Base-by-base conservation (phyloP, 495 filamentous ascomycete genomes). In the Penicillium psychrofluorescens region DNA sequence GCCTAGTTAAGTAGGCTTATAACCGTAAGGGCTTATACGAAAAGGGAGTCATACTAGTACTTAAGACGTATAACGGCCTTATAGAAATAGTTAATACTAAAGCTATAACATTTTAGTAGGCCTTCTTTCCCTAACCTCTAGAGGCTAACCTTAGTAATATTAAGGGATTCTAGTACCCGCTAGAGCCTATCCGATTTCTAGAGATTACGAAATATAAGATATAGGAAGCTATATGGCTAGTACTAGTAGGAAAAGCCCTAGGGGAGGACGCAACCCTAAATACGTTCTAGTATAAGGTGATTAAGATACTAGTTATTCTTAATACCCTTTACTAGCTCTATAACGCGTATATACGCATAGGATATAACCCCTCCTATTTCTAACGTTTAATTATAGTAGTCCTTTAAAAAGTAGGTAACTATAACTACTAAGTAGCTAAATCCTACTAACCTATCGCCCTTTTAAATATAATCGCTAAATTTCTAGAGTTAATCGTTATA, bases 371-470 rank as follows among this genome's bases (percentile, higher is more conserved):
- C 16, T 16, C 16, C 16, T 4, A 16, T 36, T 66, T 61, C 38
- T 53, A 58, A 36, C 22, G 48, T 28, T 53, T 48, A 0, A 53
- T 44, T 10, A 67, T 51, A 10, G 44, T 69, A 0, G 50, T 58
- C 0, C 56, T 67, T 0, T 46, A 54, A 8, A 71, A 70, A 30
- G 43, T 36, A 8, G 54, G 49, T 0, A 56, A 59, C 30, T 15
- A 38, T 1, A 48, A 64, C 45, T 66, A 67, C 38, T 45, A 49
- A 1, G 11, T 43, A 7, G 49, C 59, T 1, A 1, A 61, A 37
- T 36, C 53, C 2, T 70, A 61, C 44, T 38, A 61, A 8, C 55
- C 55, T 0, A 56, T 70, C 27, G 61, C 61, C 0, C 46, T 70
- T 0, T 51, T 63, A 0, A 61, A 63, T 29, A 65, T 55, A 1